These are phyloP conservation scores for Calonectria leucothoes DNA, from an alignment of 2,329 filamentous ascomycete species.

Conservation along the genomic window DNA sequence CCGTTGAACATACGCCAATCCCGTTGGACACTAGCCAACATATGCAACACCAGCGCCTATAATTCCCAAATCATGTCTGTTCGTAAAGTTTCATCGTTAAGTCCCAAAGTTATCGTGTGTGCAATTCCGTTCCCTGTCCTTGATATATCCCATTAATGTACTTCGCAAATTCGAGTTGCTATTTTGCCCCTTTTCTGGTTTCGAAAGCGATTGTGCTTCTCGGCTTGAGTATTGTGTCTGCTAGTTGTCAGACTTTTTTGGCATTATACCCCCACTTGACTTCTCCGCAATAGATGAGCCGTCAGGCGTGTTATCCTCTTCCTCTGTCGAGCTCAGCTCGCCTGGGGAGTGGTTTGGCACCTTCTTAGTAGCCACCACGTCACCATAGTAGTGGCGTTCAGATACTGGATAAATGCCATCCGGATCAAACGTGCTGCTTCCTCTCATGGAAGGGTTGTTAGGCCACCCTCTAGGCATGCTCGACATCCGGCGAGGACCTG, in stretches of 20 bases:
- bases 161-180: background rate
- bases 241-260: background rate
- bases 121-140: background rate
- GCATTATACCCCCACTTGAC: background rate
- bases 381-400: slow-evolving; percentile 27
- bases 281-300: background rate
- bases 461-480: slow-evolving; percentile 54
- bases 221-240: background rate
- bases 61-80: background rate
- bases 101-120: background rate
- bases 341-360: background rate
- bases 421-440: slow-evolving; percentile 31
- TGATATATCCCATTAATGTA: background rate
- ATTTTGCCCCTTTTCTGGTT: background rate
- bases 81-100: background rate
- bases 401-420: slow-evolving; percentile 30
- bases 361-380: slow-evolving; percentile 20
- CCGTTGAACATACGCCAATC: background rate
- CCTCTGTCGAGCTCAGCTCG: slow-evolving; percentile 6
- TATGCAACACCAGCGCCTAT: slow-evolving; percentile 12
- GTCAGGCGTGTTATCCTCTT: background rate
- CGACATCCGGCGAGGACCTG: slow-evolving; percentile 42
- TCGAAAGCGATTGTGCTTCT: background rate
- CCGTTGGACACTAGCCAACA: background rate
- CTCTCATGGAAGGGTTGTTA: slow-evolving; percentile 45